phyloP scores from a whole-genome alignment of 1,139 yeast species.

The Candida glucosophila region DNA sequence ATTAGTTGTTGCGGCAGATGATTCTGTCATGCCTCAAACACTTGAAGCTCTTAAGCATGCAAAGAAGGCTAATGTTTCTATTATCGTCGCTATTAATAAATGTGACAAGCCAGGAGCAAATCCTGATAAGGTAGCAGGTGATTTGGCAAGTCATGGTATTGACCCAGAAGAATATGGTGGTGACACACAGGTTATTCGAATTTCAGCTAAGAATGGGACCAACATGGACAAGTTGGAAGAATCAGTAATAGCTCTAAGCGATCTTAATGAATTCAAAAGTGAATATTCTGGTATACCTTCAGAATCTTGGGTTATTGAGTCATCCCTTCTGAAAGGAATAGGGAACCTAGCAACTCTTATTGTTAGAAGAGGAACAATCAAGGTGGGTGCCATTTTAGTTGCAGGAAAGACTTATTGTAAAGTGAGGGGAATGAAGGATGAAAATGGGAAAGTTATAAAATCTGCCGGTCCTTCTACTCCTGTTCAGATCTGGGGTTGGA shows the following conservation, averaged over 20 bases:
- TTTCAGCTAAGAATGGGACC: constrained; percentile 76
- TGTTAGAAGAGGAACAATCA: constrained; percentile 70
- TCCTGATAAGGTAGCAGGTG: constrained; percentile 65
- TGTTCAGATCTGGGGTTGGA: constrained; percentile 93
- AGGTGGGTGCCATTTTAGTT: constrained; percentile 61
- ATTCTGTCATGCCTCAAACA: constrained; percentile 97
- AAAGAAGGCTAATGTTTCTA: constrained; percentile 71
- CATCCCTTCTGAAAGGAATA: constrained; percentile 72
- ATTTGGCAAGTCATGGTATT: constrained; percentile 67
- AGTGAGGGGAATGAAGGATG: constrained; percentile 76
- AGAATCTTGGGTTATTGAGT: constrained; percentile 90
- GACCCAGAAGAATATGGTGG: constrained; percentile 95
- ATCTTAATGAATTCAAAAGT: constrained; percentile 70
- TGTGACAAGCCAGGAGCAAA: constrained; percentile 77
- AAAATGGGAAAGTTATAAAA: constrained; percentile 54
- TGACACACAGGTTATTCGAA: constrained; percentile 81
- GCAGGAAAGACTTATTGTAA: constrained; percentile 86
- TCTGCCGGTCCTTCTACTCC: constrained; percentile 85
- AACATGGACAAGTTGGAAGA: constrained; percentile 89
- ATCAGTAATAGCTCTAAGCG: constrained; percentile 78
- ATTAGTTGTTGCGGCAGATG: constrained; percentile 96
- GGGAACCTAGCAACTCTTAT: constrained; percentile 85
- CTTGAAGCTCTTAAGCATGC: constrained; percentile 94
- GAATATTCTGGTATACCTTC: constrained; percentile 44
- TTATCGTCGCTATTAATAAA: constrained; percentile 88